Conservation (phyloP, 2,329 filamentous ascomycete species). For the Colletotrichum sp. region DNA sequence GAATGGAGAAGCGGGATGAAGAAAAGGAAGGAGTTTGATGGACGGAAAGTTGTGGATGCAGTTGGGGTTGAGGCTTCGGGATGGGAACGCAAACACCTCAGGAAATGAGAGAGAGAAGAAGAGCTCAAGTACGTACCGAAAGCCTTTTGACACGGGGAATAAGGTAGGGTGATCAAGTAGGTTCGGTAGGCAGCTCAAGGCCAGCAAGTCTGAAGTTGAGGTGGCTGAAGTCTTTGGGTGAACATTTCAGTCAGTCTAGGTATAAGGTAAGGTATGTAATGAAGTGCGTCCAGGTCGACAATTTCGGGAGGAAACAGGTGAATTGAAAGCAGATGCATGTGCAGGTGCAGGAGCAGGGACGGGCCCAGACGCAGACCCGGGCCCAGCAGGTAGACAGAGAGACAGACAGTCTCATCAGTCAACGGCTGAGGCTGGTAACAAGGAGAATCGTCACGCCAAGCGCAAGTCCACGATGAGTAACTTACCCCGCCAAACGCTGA, state of each 20-base stretch:
- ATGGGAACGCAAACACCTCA: not conserved
- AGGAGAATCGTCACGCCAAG: not conserved
- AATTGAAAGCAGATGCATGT: not conserved
- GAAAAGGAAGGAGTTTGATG: not conserved
- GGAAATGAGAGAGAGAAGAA: not conserved
- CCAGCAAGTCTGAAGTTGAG: not conserved
- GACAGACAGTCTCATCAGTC: not conserved
- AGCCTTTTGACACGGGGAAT: not conserved
- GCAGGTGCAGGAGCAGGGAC: not conserved
- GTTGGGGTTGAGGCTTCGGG: not conserved
- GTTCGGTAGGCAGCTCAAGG: not conserved
- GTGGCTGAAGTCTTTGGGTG: not conserved
- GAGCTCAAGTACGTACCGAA: not conserved
- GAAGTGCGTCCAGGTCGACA: not conserved
- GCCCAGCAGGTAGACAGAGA: not conserved
- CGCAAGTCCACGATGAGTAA: not conserved
- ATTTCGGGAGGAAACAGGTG: not conserved
- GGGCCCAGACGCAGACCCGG: not conserved
- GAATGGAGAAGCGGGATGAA: not conserved
- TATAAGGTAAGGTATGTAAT: not conserved
- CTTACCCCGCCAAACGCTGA: not conserved
- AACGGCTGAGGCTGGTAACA: not conserved
- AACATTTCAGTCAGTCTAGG: not conserved
- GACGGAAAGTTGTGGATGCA: not conserved
- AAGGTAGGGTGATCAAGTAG: not conserved